Evolutionary conservation across 2,329 filamentous ascomycete species (phyloP), one percentile per base, ranked within the genome.

Genomic region (Malbranchea cinnamomea): DNA sequence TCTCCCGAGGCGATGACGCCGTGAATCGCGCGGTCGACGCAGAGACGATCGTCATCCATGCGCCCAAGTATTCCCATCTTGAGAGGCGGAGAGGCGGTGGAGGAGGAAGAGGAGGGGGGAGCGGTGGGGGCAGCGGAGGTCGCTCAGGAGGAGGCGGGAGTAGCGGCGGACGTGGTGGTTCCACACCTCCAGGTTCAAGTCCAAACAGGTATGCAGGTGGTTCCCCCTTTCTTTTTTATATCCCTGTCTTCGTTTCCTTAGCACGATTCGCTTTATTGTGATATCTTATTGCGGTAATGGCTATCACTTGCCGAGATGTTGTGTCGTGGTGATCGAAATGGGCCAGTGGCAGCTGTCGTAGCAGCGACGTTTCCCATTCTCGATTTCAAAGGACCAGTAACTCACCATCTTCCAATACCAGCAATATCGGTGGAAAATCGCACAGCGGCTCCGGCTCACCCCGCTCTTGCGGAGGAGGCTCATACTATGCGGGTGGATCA

Each of bases 401-500:
- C 23, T 33, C 16, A 37, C 30, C 13, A 20, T 21, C 20, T 24
- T 23, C 4, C 19, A 12, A 17, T 18, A 10, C 25, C 26, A 40
- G 38, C 13, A 40, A 40, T 19, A 13, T 29, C 8, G 38, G 38
- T 12, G 38, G 38, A n/a, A 22, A 34, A 8, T 33, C 38, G 15
- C 36, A 30, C 17, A 23, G 18, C 9, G 38, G 38, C 26, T 40
- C 38, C n/a, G 38, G 38, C 8, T 10, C 25, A 4, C 39, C 53
- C 17, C 61, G 60, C 6, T 38, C 54, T 3, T 70, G 62, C 40
- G 67, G 65, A 12, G 57, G 60, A 21, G 63, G 63, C 7, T 48
- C 45, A 21, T 69, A 62, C 46, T 75, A 74, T 39, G 59, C 61
- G 4, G 67, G 67, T 11, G 71, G 71, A 28, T 59, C 68, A 1